These are phyloP conservation scores for Cladosporium phlei DNA, from an alignment of 2,329 filamentous ascomycete species.

Conservation along the genomic window DNA sequence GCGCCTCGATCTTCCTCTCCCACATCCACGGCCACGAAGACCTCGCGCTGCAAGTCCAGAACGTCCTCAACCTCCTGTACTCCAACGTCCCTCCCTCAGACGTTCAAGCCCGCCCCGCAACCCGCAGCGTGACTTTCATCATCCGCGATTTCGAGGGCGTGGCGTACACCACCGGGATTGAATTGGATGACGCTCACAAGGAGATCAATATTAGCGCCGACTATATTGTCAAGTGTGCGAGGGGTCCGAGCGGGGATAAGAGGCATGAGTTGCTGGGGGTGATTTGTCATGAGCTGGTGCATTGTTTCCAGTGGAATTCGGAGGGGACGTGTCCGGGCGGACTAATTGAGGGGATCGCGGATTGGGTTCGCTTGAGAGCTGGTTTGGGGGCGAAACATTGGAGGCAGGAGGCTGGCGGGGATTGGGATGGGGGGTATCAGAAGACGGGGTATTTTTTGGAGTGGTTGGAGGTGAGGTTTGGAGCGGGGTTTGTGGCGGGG, in stretches of 20 bases:
- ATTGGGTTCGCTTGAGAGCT: constrained; percentile 79
- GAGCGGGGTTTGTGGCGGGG: constrained; percentile 47
- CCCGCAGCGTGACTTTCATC: constrained; percentile 79
- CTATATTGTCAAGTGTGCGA: constrained; percentile 55
- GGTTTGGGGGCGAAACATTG: constrained; percentile 77
- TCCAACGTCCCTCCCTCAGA: constrained; percentile 15
- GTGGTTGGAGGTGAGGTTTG: constrained; percentile 67
- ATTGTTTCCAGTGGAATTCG: constrained; percentile 83
- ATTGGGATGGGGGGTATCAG: constrained; percentile 90
- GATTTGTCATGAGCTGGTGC: constrained; percentile 85
- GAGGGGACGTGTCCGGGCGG: constrained; percentile 57
- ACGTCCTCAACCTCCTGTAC: constrained; percentile 72
- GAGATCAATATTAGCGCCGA: constrained; percentile 82
- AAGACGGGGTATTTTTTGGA: constrained; percentile 87
- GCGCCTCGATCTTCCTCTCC: constrained; percentile 62
- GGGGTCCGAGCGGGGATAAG: constrained; percentile 45
- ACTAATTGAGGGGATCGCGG: constrained; percentile 84
- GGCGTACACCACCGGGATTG: constrained; percentile 78
- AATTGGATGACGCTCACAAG: constrained; percentile 81
- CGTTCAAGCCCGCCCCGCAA: constrained; percentile 49
- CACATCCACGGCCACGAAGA: constrained; percentile 59
- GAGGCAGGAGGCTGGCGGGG: constrained; percentile 54
- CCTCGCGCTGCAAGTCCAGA: constrained; percentile 58
- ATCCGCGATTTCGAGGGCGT: constrained; percentile 76
- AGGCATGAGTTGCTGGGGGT: constrained; percentile 69